These are phyloP conservation scores for Phaeodactylum tricornutum DNA, from an alignment of 108 stramenopile genomes.

Conservation along the genomic window DNA sequence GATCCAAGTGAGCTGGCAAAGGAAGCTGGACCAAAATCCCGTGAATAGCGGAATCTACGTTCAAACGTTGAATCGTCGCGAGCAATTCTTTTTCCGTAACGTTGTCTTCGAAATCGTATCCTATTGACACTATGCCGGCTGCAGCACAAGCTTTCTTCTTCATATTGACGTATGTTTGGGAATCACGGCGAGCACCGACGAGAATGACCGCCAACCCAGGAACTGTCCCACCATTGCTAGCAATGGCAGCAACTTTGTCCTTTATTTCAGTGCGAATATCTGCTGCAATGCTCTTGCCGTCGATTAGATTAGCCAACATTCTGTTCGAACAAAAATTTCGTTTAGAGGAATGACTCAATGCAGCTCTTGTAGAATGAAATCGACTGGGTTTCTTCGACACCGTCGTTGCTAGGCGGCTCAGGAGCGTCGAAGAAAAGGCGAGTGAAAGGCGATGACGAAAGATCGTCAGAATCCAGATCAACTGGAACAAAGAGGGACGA, in stretches of 20 bases:
- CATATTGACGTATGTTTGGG: slow-evolving; percentile 95
- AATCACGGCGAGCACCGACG: slow-evolving; percentile 85
- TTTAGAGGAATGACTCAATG: background rate
- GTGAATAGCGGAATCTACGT: slow-evolving; percentile 74
- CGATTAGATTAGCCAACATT: slow-evolving; percentile 40
- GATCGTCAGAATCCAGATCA: too few relatives aligned
- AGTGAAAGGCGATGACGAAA: too few relatives aligned
- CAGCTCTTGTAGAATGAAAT: background rate
- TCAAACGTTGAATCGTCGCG: slow-evolving; percentile 60
- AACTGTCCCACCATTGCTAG: slow-evolving; percentile 1
- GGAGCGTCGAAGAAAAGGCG: background rate
- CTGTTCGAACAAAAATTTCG: background rate
- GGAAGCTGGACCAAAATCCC: slow-evolving; percentile 98
- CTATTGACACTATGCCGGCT: slow-evolving; percentile 69
- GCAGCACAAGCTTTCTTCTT: slow-evolving; percentile 94
- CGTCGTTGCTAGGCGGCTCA: background rate
- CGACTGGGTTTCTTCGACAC: background rate
- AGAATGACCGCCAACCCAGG: slow-evolving; percentile 94
- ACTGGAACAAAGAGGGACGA: too few relatives aligned
- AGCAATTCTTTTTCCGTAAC: slow-evolving; percentile 79
- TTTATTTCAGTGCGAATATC: slow-evolving; percentile 61
- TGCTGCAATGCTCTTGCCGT: slow-evolving; percentile 74
- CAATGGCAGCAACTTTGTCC: slow-evolving; percentile 17
- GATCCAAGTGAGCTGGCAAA: slow-evolving; percentile 82
- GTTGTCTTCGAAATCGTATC: slow-evolving; percentile 64